Conservation (phyloP, 2,329 filamentous ascomycete species). For the Diatrype stigma region DNA sequence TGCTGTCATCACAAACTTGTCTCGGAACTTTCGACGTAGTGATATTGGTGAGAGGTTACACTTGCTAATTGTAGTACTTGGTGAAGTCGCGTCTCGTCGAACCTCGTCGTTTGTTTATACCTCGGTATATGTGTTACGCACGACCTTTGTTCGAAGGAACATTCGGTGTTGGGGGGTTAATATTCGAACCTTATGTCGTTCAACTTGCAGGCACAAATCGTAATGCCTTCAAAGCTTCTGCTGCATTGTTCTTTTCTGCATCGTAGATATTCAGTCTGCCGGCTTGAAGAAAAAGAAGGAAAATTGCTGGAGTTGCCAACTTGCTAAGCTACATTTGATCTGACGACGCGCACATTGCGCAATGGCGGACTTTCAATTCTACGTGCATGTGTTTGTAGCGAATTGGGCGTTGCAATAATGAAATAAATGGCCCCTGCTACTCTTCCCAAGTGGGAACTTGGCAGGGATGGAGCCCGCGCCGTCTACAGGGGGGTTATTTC, state of each 20-base stretch:
- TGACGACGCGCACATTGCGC: too few relatives aligned
- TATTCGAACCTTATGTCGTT: background rate
- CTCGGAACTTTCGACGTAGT: background rate
- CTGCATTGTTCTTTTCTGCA: background rate
- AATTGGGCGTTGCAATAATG: too few relatives aligned
- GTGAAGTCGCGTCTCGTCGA: too few relatives aligned
- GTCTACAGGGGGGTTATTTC: background rate
- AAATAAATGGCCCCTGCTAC: too few relatives aligned
- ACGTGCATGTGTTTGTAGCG: too few relatives aligned
- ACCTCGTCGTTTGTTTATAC: too few relatives aligned
- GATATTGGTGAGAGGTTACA: too few relatives aligned
- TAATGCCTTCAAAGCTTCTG: background rate
- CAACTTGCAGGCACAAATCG: background rate
- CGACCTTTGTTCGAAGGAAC: too few relatives aligned
- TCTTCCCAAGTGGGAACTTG: background rate
- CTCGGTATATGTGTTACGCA: too few relatives aligned
- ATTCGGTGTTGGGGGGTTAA: too few relatives aligned
- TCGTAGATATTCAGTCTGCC: background rate
- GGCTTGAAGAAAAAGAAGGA: background rate
- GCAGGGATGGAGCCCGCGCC: background rate
- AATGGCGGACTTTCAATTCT: too few relatives aligned
- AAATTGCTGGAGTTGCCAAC: background rate
- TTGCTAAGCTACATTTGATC: background rate
- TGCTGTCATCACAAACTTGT: background rate
- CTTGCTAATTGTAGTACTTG: too few relatives aligned